Conservation (phyloP, 1,139 yeast genomes). For the Geotrichum europaeum region DNA sequence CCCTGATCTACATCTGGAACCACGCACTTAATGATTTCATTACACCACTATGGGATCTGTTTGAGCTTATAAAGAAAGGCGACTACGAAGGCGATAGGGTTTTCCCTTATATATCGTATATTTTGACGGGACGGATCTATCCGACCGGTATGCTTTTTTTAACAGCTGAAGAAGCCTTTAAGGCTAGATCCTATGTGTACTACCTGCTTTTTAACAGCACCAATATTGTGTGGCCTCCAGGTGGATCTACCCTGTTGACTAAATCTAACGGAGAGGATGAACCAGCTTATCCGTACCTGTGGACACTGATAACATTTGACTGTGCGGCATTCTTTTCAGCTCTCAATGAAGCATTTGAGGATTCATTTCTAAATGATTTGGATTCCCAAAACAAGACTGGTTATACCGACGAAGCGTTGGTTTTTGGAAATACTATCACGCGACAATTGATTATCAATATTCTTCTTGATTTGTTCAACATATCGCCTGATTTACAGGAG, state of each 20-base stretch:
- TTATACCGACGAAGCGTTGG: constrained; percentile 24
- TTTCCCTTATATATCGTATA: constrained; percentile 58
- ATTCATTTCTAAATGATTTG: constrained; percentile 50
- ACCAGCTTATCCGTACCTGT: constrained; percentile 55
- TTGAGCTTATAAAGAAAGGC: constrained; percentile 36
- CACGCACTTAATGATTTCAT: constrained; percentile 56
- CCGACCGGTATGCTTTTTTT: constrained; percentile 49
- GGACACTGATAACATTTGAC: constrained; percentile 44
- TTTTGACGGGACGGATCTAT: constrained; percentile 70
- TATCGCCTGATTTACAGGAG: constrained; percentile 28
- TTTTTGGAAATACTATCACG: constrained; percentile 37
- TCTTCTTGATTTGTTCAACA: constrained; percentile 45
- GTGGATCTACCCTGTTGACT: constrained; percentile 27
- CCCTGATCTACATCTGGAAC: constrained; percentile 64
- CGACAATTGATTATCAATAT: constrained; percentile 67
- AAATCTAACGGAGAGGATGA: constrained; percentile 24
- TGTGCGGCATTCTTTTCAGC: constrained; percentile 57
- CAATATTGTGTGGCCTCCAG: constrained; percentile 44
- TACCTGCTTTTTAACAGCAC: constrained; percentile 51
- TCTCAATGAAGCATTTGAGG: constrained; percentile 75
- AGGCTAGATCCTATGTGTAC: constrained; percentile 47
- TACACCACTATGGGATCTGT: constrained; percentile 59
- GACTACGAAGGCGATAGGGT: constrained; percentile 36
- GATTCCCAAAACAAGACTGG: constrained; percentile 21
- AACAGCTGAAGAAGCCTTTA: constrained; percentile 19